Conservation (phyloP, 139 green algal species). For the Closterium sp. region DNA sequence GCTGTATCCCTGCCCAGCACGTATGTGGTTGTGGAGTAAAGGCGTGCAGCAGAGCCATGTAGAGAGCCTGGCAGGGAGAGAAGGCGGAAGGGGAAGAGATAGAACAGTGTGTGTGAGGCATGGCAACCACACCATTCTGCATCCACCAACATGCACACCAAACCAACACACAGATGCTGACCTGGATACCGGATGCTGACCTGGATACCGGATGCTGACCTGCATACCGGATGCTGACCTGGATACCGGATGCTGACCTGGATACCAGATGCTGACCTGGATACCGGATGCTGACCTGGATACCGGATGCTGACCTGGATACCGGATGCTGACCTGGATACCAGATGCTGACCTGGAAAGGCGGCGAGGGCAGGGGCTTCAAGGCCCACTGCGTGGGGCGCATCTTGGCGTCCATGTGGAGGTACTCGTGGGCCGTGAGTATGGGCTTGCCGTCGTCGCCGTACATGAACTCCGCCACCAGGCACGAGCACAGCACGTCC, state of each 20-base stretch:
- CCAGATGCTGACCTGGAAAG: slow-evolving; percentile 15
- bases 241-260: no score
- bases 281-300: slow-evolving; percentile 14
- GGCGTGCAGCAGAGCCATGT: no score
- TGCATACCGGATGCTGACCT: background rate
- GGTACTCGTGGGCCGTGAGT: slow-evolving; percentile 24
- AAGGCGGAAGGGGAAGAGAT: no score
- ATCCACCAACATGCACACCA: background rate
- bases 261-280: slow-evolving; percentile 16
- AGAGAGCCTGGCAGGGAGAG: no score
- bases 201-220: background rate
- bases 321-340: no score
- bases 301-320: background rate
- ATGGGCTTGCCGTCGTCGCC: slow-evolving; percentile 19
- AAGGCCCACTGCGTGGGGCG: slow-evolving; percentile 13
- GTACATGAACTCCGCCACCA: slow-evolving; percentile 37
- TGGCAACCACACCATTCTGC: no score
- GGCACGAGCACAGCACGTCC: slow-evolving; percentile 11
- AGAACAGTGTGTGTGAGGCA: no score
- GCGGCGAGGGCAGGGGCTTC: slow-evolving; percentile 10
- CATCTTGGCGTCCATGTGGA: slow-evolving; percentile 10
- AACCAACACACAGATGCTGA: no score
- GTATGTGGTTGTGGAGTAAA: no score
- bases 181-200: no score
- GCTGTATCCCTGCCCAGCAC: no score